phyloP scores from a whole-genome alignment of 2,329 filamentous ascomycete species.

The Gremmenia infestans region DNA sequence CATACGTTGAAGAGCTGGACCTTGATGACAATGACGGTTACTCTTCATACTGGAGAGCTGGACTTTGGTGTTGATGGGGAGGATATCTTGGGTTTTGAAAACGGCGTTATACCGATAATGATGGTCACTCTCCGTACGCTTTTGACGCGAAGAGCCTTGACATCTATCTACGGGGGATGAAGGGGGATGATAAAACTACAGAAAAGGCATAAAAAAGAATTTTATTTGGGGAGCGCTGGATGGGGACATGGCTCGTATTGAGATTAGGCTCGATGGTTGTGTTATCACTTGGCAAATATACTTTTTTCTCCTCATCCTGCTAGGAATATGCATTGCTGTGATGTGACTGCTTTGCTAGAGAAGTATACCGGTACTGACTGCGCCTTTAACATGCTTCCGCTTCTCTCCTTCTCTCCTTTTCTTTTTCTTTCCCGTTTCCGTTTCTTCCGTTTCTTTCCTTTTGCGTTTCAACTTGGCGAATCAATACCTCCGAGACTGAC shows the following conservation, averaged over 20 bases:
- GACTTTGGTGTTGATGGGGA: background rate
- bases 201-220: slow-evolving; percentile 17
- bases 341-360: background rate
- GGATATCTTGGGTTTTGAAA: background rate
- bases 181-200: slow-evolving; percentile 7
- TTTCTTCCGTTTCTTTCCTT: too few species aligned
- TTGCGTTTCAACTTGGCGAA: too few species aligned
- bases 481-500: too few species aligned
- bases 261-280: slow-evolving; percentile 22
- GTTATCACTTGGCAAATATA: slow-evolving; percentile 18
- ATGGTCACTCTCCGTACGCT: slow-evolving; percentile 25
- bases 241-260: slow-evolving; percentile 21
- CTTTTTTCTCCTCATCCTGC: slow-evolving; percentile 14
- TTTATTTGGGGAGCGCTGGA: slow-evolving; percentile 16
- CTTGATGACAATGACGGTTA: too few species aligned
- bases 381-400: too few species aligned
- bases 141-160: slow-evolving; percentile 22
- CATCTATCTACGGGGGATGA: slow-evolving; percentile 17
- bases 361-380: background rate
- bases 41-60: background rate
- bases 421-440: too few species aligned
- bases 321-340: slow-evolving; percentile 1
- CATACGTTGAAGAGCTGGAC: background rate
- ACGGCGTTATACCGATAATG: slow-evolving; percentile 10
- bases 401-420: too few species aligned